Evolutionary conservation across 2,329 filamentous ascomycete species (phyloP).

Genomic region (Aspergillus costaricaensis): DNA sequence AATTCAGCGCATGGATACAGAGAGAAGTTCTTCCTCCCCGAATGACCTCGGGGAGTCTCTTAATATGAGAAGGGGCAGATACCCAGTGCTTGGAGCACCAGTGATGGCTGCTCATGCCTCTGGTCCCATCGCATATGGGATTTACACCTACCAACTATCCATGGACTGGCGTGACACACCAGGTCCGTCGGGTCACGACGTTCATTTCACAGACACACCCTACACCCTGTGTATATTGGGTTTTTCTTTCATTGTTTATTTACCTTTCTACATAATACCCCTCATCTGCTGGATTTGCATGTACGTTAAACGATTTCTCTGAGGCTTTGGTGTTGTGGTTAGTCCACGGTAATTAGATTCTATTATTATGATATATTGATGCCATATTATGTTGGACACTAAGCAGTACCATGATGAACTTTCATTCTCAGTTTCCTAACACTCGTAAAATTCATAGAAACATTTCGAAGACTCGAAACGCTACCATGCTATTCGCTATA

Average conservation of each 20-base stretch:
- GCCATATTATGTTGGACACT: neutral
- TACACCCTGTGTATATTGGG: slow-evolving; percentile 26
- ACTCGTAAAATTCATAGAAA: neutral
- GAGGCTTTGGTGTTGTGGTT: slow-evolving; percentile 26
- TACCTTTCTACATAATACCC: slow-evolving; percentile 37
- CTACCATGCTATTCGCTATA: neutral
- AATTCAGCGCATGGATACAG: neutral
- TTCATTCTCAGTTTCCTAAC: neutral
- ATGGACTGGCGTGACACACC: neutral
- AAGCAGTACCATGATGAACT: neutral
- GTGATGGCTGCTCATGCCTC: neutral
- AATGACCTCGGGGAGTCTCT: neutral
- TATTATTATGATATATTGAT: slow-evolving; percentile 7
- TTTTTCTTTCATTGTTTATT: slow-evolving; percentile 15
- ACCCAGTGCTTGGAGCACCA: neutral
- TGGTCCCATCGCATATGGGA: neutral
- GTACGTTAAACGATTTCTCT: slow-evolving; percentile 32
- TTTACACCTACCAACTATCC: neutral
- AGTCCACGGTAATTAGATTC: slow-evolving; percentile 18
- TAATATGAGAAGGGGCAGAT: neutral
- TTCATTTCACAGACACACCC: slow-evolving; percentile 16
- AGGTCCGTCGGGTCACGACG: slow-evolving; percentile 5
- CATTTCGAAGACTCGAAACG: neutral
- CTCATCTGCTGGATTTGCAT: slow-evolving; percentile 31
- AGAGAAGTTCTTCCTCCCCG: neutral